These are phyloP conservation scores for Eucommia ulmoides DNA, from an alignment of 257 asterid species.

Conservation along the genomic window DNA sequence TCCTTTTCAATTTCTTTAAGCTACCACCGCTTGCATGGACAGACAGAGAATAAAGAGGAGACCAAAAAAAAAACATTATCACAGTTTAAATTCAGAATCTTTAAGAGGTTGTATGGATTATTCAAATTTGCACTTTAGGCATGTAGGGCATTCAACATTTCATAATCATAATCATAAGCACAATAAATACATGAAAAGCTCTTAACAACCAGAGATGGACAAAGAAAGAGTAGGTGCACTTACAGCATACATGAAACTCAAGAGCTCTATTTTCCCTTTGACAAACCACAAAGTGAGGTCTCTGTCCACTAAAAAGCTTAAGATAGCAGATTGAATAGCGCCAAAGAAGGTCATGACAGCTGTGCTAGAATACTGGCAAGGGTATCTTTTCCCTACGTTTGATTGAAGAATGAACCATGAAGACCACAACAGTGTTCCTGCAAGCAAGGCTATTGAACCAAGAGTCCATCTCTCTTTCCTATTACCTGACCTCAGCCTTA, in stretches of 20 bases:
- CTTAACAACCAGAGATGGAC: no score
- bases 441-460: constrained; percentile 46
- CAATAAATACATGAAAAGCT: no score
- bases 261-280: constrained; percentile 27
- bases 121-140: no score
- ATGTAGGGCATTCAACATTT: no score
- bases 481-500: constrained; percentile 5
- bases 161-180: no score
- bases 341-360: constrained; percentile 63
- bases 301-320: constrained; percentile 29
- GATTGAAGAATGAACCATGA: constrained; percentile 68
- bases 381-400: constrained; percentile 37
- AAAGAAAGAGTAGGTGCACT: no score
- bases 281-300: constrained; percentile 35
- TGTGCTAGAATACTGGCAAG: constrained; percentile 65
- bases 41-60: background rate
- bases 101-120: background rate
- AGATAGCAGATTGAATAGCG: constrained; percentile 45
- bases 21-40: background rate
- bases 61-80: background rate
- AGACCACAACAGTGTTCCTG: constrained; percentile 57
- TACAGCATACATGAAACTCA: constrained; percentile 46
- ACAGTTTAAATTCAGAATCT: background rate
- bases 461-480: constrained; percentile 31
- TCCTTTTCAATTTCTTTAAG: background rate